A percentile compares a stretch with the other conserved stretches of the same genome.
phyloP scores from a whole-genome alignment of 1,284 basidiomycete species.

The Leccinum subfulvum region DNA sequence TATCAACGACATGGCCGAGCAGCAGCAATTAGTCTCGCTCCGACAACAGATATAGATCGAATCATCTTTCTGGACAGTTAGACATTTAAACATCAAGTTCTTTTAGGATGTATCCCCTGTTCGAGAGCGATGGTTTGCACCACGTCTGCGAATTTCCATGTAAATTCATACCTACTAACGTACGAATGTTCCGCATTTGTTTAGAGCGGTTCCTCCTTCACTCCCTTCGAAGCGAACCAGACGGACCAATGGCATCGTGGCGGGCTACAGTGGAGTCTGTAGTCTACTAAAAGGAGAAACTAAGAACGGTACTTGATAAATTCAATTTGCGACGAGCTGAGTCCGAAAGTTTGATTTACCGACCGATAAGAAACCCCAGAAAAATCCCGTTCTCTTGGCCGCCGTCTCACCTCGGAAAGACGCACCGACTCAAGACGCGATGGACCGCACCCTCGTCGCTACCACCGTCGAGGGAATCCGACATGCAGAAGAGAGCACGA shows the following conservation, averaged over 20 bases:
- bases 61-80: constrained; percentile 27
- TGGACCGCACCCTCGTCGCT: background rate
- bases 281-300: background rate
- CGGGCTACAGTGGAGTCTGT: background rate
- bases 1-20: constrained; percentile 48
- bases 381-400: no score
- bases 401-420: no score
- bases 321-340: no score
- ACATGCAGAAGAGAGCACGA: background rate
- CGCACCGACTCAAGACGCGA: background rate
- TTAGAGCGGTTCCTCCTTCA: constrained; percentile 9
- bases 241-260: background rate
- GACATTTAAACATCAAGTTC: constrained; percentile 1
- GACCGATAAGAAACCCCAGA: no score
- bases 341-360: no score
- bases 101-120: constrained; percentile 8
- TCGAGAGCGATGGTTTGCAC: background rate
- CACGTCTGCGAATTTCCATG: constrained; percentile 10
- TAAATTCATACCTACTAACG: constrained; percentile 18
- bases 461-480: background rate
- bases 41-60: constrained; percentile 52
- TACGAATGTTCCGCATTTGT: constrained; percentile 17
- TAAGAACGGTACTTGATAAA: no score
- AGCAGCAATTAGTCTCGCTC: constrained; percentile 36
- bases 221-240: background rate